Conservation (phyloP, 371 early-diverging fungal species). For the Capillidium heterosporum region DNA sequence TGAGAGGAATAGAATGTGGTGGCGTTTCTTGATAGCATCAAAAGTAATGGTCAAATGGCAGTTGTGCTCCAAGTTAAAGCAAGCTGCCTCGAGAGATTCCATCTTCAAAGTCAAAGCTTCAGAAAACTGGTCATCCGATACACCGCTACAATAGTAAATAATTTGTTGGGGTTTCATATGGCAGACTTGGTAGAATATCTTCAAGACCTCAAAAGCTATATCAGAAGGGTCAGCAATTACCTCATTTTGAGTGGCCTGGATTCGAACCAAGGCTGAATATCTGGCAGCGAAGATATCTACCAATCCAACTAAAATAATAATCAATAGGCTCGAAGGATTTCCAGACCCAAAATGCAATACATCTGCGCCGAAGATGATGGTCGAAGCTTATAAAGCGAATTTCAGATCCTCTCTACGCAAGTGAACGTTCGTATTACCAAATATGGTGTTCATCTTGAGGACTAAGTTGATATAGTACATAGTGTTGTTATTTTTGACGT, state of each 20-base stretch:
- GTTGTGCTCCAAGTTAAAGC: constrained; percentile 29
- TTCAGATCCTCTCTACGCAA: constrained; percentile 22
- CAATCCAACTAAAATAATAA: constrained; percentile 79
- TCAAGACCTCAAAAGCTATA: constrained; percentile 69
- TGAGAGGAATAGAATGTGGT: constrained; percentile 87
- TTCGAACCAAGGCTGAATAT: constrained; percentile 62
- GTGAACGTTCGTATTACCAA: constrained; percentile 59
- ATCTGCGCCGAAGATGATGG: constrained; percentile 92
- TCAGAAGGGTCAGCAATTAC: constrained; percentile 65
- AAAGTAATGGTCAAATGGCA: constrained; percentile 81
- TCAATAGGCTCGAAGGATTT: constrained; percentile 53
- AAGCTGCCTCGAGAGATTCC: constrained; percentile 58
- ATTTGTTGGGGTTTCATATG: constrained; percentile 68
- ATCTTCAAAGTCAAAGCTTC: constrained; percentile 65
- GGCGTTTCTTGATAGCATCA: constrained; percentile 89
- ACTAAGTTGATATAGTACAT: constrained; percentile 61
- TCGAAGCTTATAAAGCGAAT: constrained; percentile 50
- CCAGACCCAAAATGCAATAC: constrained; percentile 79
- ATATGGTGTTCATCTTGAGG: constrained; percentile 77
- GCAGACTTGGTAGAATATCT: constrained; percentile 51
- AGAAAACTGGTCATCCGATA: constrained; percentile 79
- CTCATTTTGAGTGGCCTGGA: constrained; percentile 72
- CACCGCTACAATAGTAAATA: constrained; percentile 86
- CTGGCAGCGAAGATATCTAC: constrained; percentile 74
- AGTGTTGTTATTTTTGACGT: constrained; percentile 35